Percentiles rank a stretch among this genome's conserved stretches.
Evolutionary conservation across 2,329 filamentous ascomycete species (phyloP).

Genomic region (Trichoderma oligosporum): DNA sequence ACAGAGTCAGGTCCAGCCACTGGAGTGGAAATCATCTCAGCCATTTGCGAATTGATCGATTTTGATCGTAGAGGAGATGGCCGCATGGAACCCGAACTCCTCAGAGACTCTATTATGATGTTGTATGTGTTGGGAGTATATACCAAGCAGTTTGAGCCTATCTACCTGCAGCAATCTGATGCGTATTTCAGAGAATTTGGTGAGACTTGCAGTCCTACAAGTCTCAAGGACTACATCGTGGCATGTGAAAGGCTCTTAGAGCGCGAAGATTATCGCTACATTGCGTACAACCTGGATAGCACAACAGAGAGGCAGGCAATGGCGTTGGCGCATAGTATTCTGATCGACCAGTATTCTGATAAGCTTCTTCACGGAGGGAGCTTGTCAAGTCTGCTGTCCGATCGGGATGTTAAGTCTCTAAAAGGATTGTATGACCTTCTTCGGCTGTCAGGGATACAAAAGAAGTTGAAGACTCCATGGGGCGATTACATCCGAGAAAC

Average conservation of each 20-base stretch:
- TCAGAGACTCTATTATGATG: slow-evolving; percentile 75
- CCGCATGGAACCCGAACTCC: slow-evolving; percentile 59
- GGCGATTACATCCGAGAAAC: slow-evolving; percentile 71
- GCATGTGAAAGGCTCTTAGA: slow-evolving; percentile 66
- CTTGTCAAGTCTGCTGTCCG: slow-evolving; percentile 68
- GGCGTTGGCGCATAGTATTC: slow-evolving; percentile 64
- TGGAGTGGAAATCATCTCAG: slow-evolving; percentile 34
- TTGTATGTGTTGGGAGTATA: slow-evolving; percentile 84
- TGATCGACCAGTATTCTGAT: slow-evolving; percentile 65
- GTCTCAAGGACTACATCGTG: slow-evolving; percentile 71
- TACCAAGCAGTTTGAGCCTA: slow-evolving; percentile 71
- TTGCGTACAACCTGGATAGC: slow-evolving; percentile 75
- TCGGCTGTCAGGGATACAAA: slow-evolving; percentile 65
- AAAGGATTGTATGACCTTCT: slow-evolving; percentile 75
- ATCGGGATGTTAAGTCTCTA: slow-evolving; percentile 65
- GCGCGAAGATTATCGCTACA: slow-evolving; percentile 71
- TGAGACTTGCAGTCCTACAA: slow-evolving; percentile 57
- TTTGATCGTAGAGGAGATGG: slow-evolving; percentile 60
- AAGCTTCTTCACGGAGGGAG: slow-evolving; percentile 64
- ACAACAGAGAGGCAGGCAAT: slow-evolving; percentile 77
- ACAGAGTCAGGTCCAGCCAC: slow-evolving; percentile 23
- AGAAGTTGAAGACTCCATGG: slow-evolving; percentile 69
- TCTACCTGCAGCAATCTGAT: slow-evolving; percentile 64
- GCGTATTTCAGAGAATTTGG: slow-evolving; percentile 68
- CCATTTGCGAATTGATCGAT: slow-evolving; percentile 72